These are phyloP conservation scores for Achaetomium macrosporum DNA, from an alignment of 2,329 filamentous ascomycete species.

Conservation along the genomic window DNA sequence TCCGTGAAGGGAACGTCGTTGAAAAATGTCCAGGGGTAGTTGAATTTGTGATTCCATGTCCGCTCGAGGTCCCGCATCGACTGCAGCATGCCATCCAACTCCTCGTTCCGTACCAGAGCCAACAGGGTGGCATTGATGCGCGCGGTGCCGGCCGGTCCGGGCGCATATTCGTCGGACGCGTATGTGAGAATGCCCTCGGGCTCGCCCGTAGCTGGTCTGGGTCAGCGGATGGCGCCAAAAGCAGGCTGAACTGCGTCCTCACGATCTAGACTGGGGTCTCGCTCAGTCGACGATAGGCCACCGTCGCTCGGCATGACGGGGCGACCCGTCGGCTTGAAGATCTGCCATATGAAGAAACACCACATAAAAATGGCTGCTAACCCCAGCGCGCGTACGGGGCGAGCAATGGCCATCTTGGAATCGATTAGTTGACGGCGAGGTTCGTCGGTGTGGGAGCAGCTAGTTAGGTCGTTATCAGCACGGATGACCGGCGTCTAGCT, in stretches of 20 bases:
- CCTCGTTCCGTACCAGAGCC: slow-evolving; percentile 86
- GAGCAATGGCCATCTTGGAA: slow-evolving; percentile 71
- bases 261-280: slow-evolving; percentile 86
- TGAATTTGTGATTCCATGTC: slow-evolving; percentile 98
- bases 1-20: slow-evolving; percentile 92
- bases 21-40: slow-evolving; percentile 99
- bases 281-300: slow-evolving; percentile 44
- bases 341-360: slow-evolving; percentile 71
- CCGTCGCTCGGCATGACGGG: slow-evolving; percentile 34
- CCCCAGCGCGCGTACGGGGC: slow-evolving; percentile 74
- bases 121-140: slow-evolving; percentile 92
- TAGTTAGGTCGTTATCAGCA: neutral
- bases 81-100: slow-evolving; percentile 74
- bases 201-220: slow-evolving; percentile 67
- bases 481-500: slow-evolving; percentile 1
- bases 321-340: slow-evolving; percentile 54
- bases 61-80: slow-evolving; percentile 88
- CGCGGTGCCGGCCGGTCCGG: slow-evolving; percentile 66
- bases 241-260: slow-evolving; percentile 33
- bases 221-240: slow-evolving; percentile 7
- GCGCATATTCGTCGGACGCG: slow-evolving; percentile 69
- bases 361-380: slow-evolving; percentile 66
- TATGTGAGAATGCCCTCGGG: slow-evolving; percentile 71
- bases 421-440: neutral
- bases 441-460: neutral